Evolutionary conservation across 768 basidiomycete species (phyloP).

Genomic region (Mycena crocata): DNA sequence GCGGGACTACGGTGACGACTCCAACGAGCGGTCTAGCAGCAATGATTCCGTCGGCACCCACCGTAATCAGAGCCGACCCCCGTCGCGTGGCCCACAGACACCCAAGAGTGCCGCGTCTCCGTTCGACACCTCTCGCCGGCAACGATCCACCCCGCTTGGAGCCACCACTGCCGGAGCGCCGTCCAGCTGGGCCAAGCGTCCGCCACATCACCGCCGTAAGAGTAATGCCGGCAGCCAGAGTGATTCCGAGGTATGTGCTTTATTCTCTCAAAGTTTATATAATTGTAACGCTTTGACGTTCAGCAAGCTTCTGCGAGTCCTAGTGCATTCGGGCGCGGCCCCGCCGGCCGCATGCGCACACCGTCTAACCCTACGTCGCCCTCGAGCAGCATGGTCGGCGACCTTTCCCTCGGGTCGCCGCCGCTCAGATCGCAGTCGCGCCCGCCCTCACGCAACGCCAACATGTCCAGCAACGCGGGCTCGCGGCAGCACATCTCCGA

Average conservation of each 20-base stretch:
- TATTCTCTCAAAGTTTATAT: conserved; percentile 14
- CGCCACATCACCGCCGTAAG: conserved; percentile 74
- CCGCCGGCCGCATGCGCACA: conserved; percentile 64
- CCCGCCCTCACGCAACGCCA: conserved; percentile 69
- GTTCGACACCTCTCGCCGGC: conserved; percentile 77
- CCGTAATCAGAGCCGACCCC: conserved; percentile 59
- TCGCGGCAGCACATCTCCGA: too few species aligned
- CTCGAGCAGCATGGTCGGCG: conserved; percentile 37
- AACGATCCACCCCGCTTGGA: conserved; percentile 76
- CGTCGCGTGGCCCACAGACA: conserved; percentile 63
- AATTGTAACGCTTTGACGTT: conserved; percentile 19
- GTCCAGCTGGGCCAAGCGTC: conserved; percentile 78
- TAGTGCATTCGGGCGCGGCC: conserved; percentile 55
- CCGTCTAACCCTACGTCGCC: conserved; percentile 82
- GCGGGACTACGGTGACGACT: conserved; percentile 16
- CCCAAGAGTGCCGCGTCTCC: conserved; percentile 70
- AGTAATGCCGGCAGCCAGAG: conserved; percentile 82
- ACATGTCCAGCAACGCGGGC: too few species aligned
- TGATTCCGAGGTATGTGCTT: conserved; percentile 75
- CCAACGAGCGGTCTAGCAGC: conserved; percentile 68
- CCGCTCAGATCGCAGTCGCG: conserved; percentile 57
- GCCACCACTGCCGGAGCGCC: conserved; percentile 69
- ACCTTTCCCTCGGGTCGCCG: conserved; percentile 52
- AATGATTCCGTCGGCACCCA: conserved; percentile 62
- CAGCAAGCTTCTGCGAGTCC: conserved; percentile 56